Evolutionary conservation across 1,139 yeast species (phyloP), one percentile per base, ranked within the genome.

Genomic region (Blastobotrys ciferrii): DNA sequence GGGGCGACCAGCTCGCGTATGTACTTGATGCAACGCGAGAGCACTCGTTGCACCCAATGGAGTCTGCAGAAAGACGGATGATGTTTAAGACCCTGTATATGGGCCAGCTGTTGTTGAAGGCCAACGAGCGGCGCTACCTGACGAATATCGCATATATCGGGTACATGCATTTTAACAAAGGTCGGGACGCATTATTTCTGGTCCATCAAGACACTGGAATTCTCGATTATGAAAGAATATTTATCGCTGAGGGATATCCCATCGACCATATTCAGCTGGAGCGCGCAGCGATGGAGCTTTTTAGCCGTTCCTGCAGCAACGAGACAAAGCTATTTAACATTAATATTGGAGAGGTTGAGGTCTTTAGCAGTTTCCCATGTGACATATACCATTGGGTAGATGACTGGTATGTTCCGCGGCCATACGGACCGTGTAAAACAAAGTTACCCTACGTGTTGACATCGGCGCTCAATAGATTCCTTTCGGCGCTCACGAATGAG

Each of bases 251-350:
- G 4, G 20, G 20, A 12, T 17, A 17, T 7, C 12, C 38, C 38
- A 33, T 17, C 6, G 17, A n/a, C 18, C 38, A 33, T 6, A n/a
- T 33, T 13, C 17, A n/a, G 38, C 20, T 33, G 7, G 17, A 33
- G 12, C 17, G 18, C 5, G 38, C 38, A 4, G 18, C 12, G 7
- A 23, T 23, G 28, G 28, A 23, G 9, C 28, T 23, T 6, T 23
- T 23, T 23, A 23, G 28, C 28, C 28, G 28, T 23, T 23, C 28
- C 28, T 23, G 28, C 28, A 14, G 12, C 12, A 19, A n/a, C 12
- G 38, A 33, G 12, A 33, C 38, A 4, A 33, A 33, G 20, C 7
- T 33, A 13, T 13, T 33, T 4, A 33, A 33, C 38, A 33, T 33
- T 17, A 33, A 33, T 14, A 33, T 33, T 33, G 12, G 15, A 17